Evolutionary conservation across 257 asterid species (phyloP).

Genomic region (Gentiana straminea): DNA sequence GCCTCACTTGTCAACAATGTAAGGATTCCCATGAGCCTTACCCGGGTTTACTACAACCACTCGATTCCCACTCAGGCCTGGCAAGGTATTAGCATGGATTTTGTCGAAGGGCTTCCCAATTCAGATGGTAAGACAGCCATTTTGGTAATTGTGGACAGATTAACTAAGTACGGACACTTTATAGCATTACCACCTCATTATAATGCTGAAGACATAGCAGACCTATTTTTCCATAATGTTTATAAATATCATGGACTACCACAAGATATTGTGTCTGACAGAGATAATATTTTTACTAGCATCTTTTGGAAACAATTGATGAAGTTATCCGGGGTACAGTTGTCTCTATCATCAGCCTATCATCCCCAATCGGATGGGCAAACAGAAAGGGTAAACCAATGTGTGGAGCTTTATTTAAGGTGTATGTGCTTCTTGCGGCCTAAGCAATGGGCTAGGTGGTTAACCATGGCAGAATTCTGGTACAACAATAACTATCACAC

Average conservation of each 20-base stretch:
- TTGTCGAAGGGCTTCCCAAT: background rate
- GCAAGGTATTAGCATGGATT: background rate
- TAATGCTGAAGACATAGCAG: background rate
- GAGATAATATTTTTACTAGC: slow-evolving; percentile 1
- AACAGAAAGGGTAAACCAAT: background rate
- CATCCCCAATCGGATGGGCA: slow-evolving; percentile 6
- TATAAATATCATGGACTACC: background rate
- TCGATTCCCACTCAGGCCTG: background rate
- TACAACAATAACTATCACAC: background rate
- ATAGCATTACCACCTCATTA: background rate
- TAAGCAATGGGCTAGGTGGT: background rate
- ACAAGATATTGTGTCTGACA: background rate
- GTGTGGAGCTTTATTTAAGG: background rate
- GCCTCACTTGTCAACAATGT: background rate
- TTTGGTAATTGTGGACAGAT: background rate
- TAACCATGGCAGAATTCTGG: background rate
- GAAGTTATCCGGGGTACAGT: too few relatives aligned
- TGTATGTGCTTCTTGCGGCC: background rate
- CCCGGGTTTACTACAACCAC: background rate
- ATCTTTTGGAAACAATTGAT: background rate
- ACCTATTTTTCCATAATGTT: background rate
- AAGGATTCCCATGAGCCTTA: background rate
- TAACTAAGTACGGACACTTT: background rate
- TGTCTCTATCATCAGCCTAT: background rate
- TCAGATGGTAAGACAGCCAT: background rate